Conservation (phyloP, 768 basidiomycete genomes). For the Amanita molliuscula region DNA sequence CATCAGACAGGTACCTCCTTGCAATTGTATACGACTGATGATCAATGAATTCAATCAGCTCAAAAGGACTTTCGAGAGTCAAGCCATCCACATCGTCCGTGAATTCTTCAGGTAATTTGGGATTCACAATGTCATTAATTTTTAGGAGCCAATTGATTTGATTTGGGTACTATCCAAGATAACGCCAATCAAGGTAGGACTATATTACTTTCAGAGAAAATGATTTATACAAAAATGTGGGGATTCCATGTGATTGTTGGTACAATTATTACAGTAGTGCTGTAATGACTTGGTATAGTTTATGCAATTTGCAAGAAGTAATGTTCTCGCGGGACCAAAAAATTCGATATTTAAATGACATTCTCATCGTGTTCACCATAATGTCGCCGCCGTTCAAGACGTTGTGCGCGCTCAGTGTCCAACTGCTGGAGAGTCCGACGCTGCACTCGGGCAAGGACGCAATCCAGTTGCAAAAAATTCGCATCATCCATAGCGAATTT, state of each 20-base stretch:
- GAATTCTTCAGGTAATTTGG: too few species aligned
- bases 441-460: slow-evolving; percentile 53
- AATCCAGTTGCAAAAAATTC: slow-evolving; percentile 77
- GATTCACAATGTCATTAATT: too few species aligned
- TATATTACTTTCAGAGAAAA: background rate
- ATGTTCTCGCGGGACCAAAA: background rate
- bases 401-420: slow-evolving; percentile 15
- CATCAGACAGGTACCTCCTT: too few species aligned
- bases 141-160: too few species aligned
- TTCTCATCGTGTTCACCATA: background rate
- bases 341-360: background rate
- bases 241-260: background rate
- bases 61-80: too few species aligned
- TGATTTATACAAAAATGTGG: background rate
- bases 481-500: slow-evolving; percentile 70
- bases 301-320: background rate
- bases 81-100: too few species aligned
- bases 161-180: too few species aligned
- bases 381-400: slow-evolving; percentile 7
- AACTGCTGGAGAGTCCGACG: slow-evolving; percentile 29
- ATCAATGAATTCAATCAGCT: too few species aligned
- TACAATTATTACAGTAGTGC: background rate
- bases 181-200: too few species aligned
- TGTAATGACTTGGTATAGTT: background rate
- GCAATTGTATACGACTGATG: too few species aligned